Percentiles rank a stretch among this genome's conserved stretches.
Evolutionary conservation across 2,329 filamentous ascomycete species (phyloP).

Genomic region (Exophiala alcalophila): DNA sequence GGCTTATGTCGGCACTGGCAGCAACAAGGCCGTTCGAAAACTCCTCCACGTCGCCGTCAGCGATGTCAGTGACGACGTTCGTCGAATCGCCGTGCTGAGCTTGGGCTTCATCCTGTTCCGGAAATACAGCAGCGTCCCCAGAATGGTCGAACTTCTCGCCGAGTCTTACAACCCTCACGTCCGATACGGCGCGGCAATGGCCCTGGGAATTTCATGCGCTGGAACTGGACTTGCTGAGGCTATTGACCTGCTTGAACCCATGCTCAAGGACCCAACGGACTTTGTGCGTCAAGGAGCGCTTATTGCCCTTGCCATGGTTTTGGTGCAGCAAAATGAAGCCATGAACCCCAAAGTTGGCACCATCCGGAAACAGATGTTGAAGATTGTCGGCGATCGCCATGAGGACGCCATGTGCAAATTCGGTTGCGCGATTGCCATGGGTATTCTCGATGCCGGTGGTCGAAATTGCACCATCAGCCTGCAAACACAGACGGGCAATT

Average conservation of each 20-base stretch:
- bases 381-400: conserved; percentile 89
- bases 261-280: conserved; percentile 99
- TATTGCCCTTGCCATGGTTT: conserved; percentile 93
- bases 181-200: conserved; percentile 96
- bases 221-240: conserved; percentile 95
- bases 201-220: conserved; percentile 94
- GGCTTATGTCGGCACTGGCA: conserved; percentile 94
- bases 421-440: conserved; percentile 85
- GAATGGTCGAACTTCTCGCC: conserved; percentile 96
- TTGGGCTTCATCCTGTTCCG: conserved; percentile 98
- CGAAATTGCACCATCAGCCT: conserved; percentile 98
- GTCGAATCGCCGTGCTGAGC: conserved; percentile 93
- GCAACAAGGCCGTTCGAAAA: conserved; percentile 97
- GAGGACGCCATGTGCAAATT: conserved; percentile 99
- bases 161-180: conserved; percentile 99
- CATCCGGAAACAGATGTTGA: conserved; percentile 89
- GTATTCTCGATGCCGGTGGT: conserved; percentile 96
- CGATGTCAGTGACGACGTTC: conserved; percentile 96
- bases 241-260: conserved; percentile 92
- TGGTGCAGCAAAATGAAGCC: conserved; percentile 98
- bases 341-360: conserved; percentile 95
- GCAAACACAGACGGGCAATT: conserved; percentile 94
- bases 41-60: conserved; percentile 94
- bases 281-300: conserved; percentile 96
- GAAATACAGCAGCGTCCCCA: conserved; percentile 92